A percentile compares a stretch with the other conserved stretches of the same genome.
These are phyloP conservation scores for Agaricales sp. DNA, from an alignment of 1,284 basidiomycete genomes.

Conservation along the genomic window DNA sequence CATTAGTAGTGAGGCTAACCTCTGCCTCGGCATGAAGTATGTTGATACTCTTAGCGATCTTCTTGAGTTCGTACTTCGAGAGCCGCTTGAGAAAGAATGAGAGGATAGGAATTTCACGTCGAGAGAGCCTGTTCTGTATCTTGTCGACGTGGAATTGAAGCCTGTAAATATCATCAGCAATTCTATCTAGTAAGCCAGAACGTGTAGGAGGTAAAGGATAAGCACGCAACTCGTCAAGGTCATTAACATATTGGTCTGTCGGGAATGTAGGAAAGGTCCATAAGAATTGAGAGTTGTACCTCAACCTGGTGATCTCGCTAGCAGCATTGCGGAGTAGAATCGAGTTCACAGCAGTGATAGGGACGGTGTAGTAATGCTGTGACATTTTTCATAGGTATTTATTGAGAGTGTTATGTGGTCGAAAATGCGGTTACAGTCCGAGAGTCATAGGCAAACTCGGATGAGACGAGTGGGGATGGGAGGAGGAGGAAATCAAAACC, in stretches of 20 bases:
- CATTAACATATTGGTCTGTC: neutral
- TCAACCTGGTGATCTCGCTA: neutral
- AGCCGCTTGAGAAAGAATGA: neutral
- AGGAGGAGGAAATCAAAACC: too few relatives aligned
- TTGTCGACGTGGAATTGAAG: neutral
- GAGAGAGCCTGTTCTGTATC: neutral
- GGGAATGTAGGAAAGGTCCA: neutral
- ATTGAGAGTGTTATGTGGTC: too few relatives aligned
- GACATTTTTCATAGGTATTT: too few relatives aligned
- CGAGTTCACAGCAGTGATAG: neutral
- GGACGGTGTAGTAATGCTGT: neutral
- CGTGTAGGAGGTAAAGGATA: neutral
- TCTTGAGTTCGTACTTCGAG: neutral
- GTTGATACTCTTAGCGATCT: neutral
- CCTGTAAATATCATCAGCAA: neutral
- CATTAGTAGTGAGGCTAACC: neutral
- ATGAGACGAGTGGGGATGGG: too few relatives aligned
- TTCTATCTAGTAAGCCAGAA: neutral
- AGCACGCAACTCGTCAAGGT: conserved; percentile 1
- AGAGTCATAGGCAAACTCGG: too few relatives aligned
- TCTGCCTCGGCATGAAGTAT: neutral
- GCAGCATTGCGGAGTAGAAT: neutral
- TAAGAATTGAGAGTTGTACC: neutral
- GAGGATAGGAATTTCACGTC: neutral
- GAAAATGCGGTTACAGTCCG: too few relatives aligned